Evolutionary conservation across 768 basidiomycete species (phyloP), one percentile per base, ranked within the genome.

Genomic region (Infundibulicybe gibba): DNA sequence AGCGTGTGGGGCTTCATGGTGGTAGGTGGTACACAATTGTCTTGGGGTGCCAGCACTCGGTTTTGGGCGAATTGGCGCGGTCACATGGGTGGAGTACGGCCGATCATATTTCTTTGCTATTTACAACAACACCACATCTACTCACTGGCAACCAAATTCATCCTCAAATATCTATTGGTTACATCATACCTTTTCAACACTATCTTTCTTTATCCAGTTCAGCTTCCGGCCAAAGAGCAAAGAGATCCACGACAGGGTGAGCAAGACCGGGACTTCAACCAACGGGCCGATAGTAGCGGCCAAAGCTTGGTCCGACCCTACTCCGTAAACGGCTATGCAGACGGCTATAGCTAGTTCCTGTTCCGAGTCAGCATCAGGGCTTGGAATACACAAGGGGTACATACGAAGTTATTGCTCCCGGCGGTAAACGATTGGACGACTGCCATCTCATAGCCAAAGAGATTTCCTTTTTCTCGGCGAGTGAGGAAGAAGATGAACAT

Each of bases 281-380:
- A 88, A 66, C 0, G 84, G 85, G 0, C 87, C 86, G 16, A 87
- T 83, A 0, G 89, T 90, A 0, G 89, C 87, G 0, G 90, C 90
- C 1, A 93, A 70, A 0, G 87, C 89, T 64, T 93, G 83, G 45
- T 85, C 81, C 0, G 87, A 89, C 5, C 80, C 74, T 5, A 86
- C 80, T 3, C 91, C 90, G 62, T 83, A 93, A 0, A 85, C 79
- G 0, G 87, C 83, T 35, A 90, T 84, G 3, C 83, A 76, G 1
- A 92, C 83, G 0, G 91, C 90, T 44, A 93, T 93, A 0, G 90
- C 88, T 0, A 92, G 74, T 67, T 92, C 88, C 76, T 86, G 57
- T 6, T 14, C 37, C 19, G 16, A 31, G 37, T 19, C 15, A 5
- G 1, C 44, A n/a, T 41, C 12, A 30, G n/a, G 31, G 38, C 41